These are phyloP conservation scores for Mrakiaceae sp. DNA, from an alignment of 1,284 basidiomycete species.

Conservation along the genomic window DNA sequence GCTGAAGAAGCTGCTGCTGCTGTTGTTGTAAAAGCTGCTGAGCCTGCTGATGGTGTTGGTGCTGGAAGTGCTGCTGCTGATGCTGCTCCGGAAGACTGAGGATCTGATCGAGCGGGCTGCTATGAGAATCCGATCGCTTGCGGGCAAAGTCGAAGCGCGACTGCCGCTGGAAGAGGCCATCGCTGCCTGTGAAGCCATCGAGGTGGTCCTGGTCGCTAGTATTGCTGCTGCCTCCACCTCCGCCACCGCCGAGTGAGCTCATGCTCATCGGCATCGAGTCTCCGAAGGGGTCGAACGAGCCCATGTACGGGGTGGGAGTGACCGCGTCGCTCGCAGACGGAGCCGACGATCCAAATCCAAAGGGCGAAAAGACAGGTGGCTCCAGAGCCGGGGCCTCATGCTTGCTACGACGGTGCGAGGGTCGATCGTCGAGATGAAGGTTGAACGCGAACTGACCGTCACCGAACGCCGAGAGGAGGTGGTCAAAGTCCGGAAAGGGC, in stretches of 20 bases:
- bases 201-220: not conserved
- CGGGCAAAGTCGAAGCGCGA: slow-evolving; percentile 17
- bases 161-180: not conserved
- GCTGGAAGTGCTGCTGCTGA: not conserved
- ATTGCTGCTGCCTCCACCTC: not conserved
- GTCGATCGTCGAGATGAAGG: slow-evolving; percentile 8
- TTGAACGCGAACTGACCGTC: slow-evolving; percentile 8
- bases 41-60: not conserved
- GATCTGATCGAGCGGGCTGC: too few relatives aligned
- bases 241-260: not conserved
- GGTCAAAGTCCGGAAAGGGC: slow-evolving; percentile 83
- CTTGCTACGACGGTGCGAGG: not conserved
- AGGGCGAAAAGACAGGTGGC: slow-evolving; percentile 10
- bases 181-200: too few relatives aligned
- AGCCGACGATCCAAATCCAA: slow-evolving; percentile 9
- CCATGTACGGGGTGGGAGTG: slow-evolving; percentile 4
- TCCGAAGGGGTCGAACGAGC: slow-evolving; percentile 17
- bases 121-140: not conserved
- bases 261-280: not conserved
- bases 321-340: not conserved
- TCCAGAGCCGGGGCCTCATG: not conserved
- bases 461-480: slow-evolving; percentile 21
- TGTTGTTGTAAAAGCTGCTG: slow-evolving; percentile 1
- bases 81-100: too few relatives aligned
- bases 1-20: not conserved